These are phyloP conservation scores for Linnemannia hyalina DNA, from an alignment of 192 early-diverging fungal genomes.

Conservation along the genomic window DNA sequence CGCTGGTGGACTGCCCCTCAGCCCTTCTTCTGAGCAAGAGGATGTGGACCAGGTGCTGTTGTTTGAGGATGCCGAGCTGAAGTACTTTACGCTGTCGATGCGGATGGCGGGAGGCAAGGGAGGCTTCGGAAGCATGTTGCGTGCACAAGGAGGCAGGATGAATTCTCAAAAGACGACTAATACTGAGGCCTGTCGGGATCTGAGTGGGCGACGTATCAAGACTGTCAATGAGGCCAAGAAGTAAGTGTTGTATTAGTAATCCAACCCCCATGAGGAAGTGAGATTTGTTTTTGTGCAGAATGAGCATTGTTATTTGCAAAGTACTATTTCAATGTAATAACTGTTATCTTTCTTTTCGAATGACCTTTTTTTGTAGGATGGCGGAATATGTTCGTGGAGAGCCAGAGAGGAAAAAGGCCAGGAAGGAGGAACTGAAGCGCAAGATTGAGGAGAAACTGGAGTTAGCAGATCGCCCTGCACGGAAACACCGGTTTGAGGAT, in stretches of 20 bases:
- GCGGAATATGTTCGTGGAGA: conserved; percentile 79
- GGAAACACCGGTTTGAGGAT: conserved; percentile 90
- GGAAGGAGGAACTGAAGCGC: conserved; percentile 71
- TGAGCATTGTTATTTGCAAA: neutral
- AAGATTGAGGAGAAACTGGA: conserved; percentile 87
- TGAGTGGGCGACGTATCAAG: conserved; percentile 89
- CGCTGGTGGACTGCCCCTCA: conserved; percentile 50
- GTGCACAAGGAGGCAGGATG: conserved; percentile 94
- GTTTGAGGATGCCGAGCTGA: conserved; percentile 25
- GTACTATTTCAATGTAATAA: neutral
- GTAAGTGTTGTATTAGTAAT: conserved; percentile 57
- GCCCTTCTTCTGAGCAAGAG: conserved; percentile 18
- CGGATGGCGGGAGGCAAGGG: conserved; percentile 90
- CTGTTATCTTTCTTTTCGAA: neutral
- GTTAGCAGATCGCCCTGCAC: conserved; percentile 64
- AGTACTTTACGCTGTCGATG: conserved; percentile 63
- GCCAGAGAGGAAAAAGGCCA: conserved; percentile 75
- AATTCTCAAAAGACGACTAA: conserved; percentile 88
- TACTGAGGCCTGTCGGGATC: conserved; percentile 94
- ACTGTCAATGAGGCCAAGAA: conserved; percentile 92
- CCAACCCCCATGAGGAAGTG: conserved; percentile 22
- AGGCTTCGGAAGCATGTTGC: conserved; percentile 95
- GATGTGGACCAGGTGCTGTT: conserved; percentile 57
- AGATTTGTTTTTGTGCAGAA: neutral
- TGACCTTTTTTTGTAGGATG: conserved; percentile 56